These are phyloP conservation scores for Phaeosphaeriaceae sp. DNA, from an alignment of 2,329 filamentous ascomycete genomes.

Conservation along the genomic window DNA sequence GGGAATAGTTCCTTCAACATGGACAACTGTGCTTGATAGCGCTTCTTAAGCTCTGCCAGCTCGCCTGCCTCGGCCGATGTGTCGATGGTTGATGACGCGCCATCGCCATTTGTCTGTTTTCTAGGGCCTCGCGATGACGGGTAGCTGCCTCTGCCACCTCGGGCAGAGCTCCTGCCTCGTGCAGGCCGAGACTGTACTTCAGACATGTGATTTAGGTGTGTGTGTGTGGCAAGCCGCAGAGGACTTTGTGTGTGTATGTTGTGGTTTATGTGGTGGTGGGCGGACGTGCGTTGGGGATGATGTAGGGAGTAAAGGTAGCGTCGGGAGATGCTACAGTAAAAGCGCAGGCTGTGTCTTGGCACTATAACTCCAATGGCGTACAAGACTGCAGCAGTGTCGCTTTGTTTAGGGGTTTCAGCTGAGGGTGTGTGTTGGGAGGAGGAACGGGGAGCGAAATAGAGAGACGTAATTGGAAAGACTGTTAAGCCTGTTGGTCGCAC, in stretches of 20 bases:
- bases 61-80: slow-evolving; percentile 82
- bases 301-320: slow-evolving; percentile 40
- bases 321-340: slow-evolving; percentile 34
- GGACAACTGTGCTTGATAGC: slow-evolving; percentile 78
- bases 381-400: slow-evolving; percentile 26
- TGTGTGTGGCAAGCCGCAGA: slow-evolving; percentile 39
- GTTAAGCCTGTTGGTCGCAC: not conserved
- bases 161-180: slow-evolving; percentile 88
- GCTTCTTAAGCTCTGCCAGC: slow-evolving; percentile 88
- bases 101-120: slow-evolving; percentile 72
- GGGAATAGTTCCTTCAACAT: slow-evolving; percentile 92
- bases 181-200: slow-evolving; percentile 87
- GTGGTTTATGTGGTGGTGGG: slow-evolving; percentile 17
- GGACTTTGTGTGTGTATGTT: slow-evolving; percentile 31
- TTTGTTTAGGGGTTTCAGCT: slow-evolving; percentile 17
- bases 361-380: slow-evolving; percentile 24
- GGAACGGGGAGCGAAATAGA: slow-evolving; percentile 6
- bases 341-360: slow-evolving; percentile 42
- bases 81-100: slow-evolving; percentile 64
- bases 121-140: slow-evolving; percentile 59
- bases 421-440: slow-evolving; percentile 6
- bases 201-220: slow-evolving; percentile 74
- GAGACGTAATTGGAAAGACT: not conserved
- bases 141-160: slow-evolving; percentile 79
- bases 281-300: slow-evolving; percentile 38